Conservation (phyloP, 164 flowering plant species). For the Kingdonia uniflora region DNA sequence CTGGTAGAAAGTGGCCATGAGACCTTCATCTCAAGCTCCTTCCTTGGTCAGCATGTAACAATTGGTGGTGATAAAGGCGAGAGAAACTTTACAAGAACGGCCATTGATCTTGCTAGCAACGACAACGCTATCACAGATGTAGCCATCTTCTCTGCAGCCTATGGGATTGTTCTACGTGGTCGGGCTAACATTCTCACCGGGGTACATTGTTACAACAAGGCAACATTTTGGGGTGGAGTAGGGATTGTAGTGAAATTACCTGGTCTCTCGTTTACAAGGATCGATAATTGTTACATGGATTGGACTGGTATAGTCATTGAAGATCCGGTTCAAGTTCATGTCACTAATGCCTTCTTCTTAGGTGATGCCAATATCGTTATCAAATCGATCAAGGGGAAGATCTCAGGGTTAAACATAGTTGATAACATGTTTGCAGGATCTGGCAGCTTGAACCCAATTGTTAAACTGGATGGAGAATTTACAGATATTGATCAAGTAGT, state of each 20-base stretch:
- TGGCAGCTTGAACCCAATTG: background rate
- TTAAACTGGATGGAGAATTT: conserved; percentile 20
- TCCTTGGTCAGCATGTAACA: background rate
- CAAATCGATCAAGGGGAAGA: conserved; percentile 29
- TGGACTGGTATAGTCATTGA: conserved; percentile 37
- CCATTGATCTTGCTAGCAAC: background rate
- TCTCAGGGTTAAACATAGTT: conserved; percentile 37
- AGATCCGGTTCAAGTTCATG: conserved; percentile 48
- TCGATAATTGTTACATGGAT: conserved; percentile 46
- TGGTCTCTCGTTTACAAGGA: conserved; percentile 15
- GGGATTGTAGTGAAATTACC: background rate
- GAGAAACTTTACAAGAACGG: background rate
- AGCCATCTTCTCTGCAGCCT: background rate
- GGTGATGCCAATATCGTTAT: conserved; percentile 44
- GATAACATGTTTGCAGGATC: background rate
- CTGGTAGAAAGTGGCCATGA: background rate
- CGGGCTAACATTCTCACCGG: no score
- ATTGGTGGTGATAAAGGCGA: background rate
- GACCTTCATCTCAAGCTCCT: background rate
- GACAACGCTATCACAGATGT: background rate
- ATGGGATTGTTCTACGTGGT: no score
- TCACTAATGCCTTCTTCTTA: conserved; percentile 36
- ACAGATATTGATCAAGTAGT: background rate
- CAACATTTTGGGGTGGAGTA: background rate
- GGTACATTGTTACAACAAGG: background rate